Percentiles rank a stretch among this genome's conserved stretches.
These are phyloP conservation scores for Xylariomycetidae sp. DNA, from an alignment of 2,329 filamentous ascomycete genomes.

Conservation along the genomic window DNA sequence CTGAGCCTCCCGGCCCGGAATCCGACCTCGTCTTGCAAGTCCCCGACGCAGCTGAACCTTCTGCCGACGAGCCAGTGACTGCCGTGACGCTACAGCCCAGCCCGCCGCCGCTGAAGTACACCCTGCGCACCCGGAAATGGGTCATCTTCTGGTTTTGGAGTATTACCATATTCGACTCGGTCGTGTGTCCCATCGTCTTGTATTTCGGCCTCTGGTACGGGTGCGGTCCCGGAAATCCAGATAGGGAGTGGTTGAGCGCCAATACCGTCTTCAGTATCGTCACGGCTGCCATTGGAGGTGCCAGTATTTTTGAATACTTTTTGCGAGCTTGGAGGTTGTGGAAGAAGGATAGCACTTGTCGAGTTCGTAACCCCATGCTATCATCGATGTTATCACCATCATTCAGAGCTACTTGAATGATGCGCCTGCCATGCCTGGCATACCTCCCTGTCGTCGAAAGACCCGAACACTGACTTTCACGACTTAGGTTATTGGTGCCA, in stretches of 20 bases:
- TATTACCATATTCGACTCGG: slow-evolving; percentile 53
- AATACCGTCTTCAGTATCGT: slow-evolving; percentile 44
- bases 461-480: not conserved
- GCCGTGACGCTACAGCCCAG: slow-evolving; percentile 3
- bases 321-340: slow-evolving; percentile 47
- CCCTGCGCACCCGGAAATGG: slow-evolving; percentile 37
- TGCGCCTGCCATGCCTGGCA: too few species aligned
- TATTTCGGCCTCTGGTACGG: slow-evolving; percentile 59
- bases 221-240: slow-evolving; percentile 21
- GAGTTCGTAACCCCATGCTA: slow-evolving; percentile 40
- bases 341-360: slow-evolving; percentile 46
- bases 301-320: slow-evolving; percentile 48
- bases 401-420: too few species aligned
- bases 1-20: too few species aligned
- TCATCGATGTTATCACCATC: too few species aligned
- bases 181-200: slow-evolving; percentile 52
- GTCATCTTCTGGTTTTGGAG: slow-evolving; percentile 56
- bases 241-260: slow-evolving; percentile 21
- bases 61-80: too few species aligned
- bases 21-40: not conserved
- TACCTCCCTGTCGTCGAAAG: slow-evolving; percentile 30
- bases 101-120: slow-evolving; percentile 13
- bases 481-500: slow-evolving; percentile 15
- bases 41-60: too few species aligned
- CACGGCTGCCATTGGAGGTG: slow-evolving; percentile 43